phyloP scores from a whole-genome alignment of 208 protist genomes.

The Strigomonas culicis region DNA sequence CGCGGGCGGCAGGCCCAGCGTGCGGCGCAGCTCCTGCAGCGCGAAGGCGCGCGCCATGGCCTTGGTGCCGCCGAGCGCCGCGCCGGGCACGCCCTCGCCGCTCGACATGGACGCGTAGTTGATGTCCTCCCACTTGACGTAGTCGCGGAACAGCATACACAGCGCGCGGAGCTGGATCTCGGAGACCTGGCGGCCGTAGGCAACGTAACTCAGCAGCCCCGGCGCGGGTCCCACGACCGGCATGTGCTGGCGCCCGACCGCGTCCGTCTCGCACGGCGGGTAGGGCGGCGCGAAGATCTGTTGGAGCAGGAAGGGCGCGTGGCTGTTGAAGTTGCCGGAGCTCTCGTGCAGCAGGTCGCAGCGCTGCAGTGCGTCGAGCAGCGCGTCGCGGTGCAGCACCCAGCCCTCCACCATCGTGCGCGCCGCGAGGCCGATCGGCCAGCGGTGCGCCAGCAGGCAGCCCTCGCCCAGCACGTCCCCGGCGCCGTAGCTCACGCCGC shows the following conservation, averaged over 20 bases:
- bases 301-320: slow-evolving; percentile 56
- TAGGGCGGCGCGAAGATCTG: slow-evolving; percentile 55
- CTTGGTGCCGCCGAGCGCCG: neutral
- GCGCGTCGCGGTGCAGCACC: slow-evolving; percentile 49
- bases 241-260: slow-evolving; percentile 67
- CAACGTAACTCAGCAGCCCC: slow-evolving; percentile 40
- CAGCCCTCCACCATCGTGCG: slow-evolving; percentile 88
- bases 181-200: slow-evolving; percentile 51
- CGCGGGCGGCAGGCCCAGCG: slow-evolving; percentile 16
- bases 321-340: slow-evolving; percentile 64
- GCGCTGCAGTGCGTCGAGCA: slow-evolving; percentile 59
- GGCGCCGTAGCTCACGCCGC: slow-evolving; percentile 61
- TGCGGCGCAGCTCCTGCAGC: neutral
- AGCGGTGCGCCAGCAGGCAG: slow-evolving; percentile 78
- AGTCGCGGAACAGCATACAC: slow-evolving; percentile 68
- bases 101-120: slow-evolving; percentile 52
- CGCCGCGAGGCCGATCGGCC: slow-evolving; percentile 68
- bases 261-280: slow-evolving; percentile 63
- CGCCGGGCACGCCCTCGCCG: neutral
- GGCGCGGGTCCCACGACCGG: slow-evolving; percentile 56
- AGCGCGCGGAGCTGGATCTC: slow-evolving; percentile 65
- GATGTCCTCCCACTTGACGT: slow-evolving; percentile 84
- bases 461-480: slow-evolving; percentile 77
- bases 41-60: neutral
- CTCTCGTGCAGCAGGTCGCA: slow-evolving; percentile 60